Evolutionary conservation across 2,329 filamentous ascomycete genomes (phyloP).

Genomic region (Ophiosphaerella herpotricha): DNA sequence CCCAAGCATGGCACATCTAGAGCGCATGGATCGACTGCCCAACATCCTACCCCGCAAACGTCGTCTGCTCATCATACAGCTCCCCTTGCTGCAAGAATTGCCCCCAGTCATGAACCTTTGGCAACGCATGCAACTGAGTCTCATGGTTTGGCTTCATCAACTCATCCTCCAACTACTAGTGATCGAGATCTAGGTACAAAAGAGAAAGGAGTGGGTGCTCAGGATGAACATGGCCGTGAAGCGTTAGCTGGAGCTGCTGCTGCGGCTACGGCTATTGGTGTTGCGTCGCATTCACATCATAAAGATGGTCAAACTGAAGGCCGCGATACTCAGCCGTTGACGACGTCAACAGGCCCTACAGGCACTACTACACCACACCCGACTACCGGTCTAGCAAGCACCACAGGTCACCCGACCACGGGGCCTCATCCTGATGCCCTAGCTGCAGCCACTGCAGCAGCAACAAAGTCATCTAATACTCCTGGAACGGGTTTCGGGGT

Average conservation of each 20-base stretch:
- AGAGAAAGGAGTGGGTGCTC: conserved; percentile 17
- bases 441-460: conserved; percentile 19
- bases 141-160: not conserved
- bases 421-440: conserved; percentile 24
- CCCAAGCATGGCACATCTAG: conserved; percentile 6
- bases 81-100: too few species aligned
- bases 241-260: conserved; percentile 38
- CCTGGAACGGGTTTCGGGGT: conserved; percentile 13
- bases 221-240: conserved; percentile 26
- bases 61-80: conserved; percentile 2
- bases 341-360: not conserved
- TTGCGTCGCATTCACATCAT: conserved; percentile 14
- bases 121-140: too few species aligned
- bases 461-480: conserved; percentile 6
- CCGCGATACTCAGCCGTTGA: not conserved
- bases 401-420: not conserved
- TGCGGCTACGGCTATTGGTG: conserved; percentile 26
- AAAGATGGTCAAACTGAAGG: conserved; percentile 6
- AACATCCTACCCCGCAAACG: conserved; percentile 1
- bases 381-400: not conserved
- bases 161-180: conserved; percentile 3
- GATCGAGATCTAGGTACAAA: conserved; percentile 23
- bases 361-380: not conserved
- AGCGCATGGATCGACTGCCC: not conserved
- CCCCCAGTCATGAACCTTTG: too few species aligned